A percentile compares a stretch with the other conserved stretches of the same genome.
phyloP scores from a whole-genome alignment of 1,284 basidiomycete genomes.

The Anthracocystis walkeri region DNA sequence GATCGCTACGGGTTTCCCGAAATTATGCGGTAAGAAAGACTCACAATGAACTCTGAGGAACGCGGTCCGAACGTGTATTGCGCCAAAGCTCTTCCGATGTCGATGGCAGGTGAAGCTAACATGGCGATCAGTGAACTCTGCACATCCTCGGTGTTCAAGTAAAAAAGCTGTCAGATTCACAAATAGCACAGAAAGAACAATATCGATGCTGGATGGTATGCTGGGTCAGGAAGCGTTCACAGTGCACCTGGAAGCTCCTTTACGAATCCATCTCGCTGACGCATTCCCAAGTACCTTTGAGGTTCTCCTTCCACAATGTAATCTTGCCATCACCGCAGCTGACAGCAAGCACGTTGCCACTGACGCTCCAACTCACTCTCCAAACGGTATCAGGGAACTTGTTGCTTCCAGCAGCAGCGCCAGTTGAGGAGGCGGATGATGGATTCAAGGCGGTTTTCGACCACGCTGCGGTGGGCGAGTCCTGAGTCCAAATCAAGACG shows the following conservation, averaged over 20 bases:
- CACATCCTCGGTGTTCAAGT: neutral
- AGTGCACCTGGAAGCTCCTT: neutral
- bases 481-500: constrained; percentile 93
- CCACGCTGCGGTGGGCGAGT: constrained; percentile 83
- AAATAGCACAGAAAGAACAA: neutral
- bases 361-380: constrained; percentile 96
- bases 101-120: no score
- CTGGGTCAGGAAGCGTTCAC: neutral
- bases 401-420: constrained; percentile 24
- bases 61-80: no score
- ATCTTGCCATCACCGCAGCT: constrained; percentile 99
- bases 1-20: no score
- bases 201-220: constrained; percentile 1
- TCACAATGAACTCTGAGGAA: no score
- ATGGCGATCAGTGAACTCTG: no score
- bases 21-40: no score
- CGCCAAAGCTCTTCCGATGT: no score
- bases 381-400: constrained; percentile 76
- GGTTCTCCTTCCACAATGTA: constrained; percentile 96
- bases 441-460: constrained; percentile 86
- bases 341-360: constrained; percentile 94
- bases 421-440: constrained; percentile 52
- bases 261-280: constrained; percentile 72
- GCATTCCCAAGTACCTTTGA: constrained; percentile 94
- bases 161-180: neutral